Conservation (phyloP, 768 basidiomycete species). For the Termitomyces sp. region DNA sequence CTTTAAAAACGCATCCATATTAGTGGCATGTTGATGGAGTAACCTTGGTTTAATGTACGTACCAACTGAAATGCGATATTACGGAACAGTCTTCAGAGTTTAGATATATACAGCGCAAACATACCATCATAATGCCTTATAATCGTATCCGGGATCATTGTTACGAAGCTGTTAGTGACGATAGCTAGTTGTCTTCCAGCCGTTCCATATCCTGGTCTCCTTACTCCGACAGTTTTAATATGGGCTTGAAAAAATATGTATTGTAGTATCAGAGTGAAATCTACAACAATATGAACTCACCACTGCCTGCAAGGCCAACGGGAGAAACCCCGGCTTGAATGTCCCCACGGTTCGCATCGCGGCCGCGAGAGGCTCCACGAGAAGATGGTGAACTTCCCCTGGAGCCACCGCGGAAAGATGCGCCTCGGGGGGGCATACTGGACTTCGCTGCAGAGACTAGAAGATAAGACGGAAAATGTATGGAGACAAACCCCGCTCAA, state of each 20-base stretch:
- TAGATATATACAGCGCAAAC: background rate
- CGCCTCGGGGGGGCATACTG: background rate
- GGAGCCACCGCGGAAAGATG: background rate
- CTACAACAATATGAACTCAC: conserved; percentile 20
- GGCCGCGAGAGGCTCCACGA: conserved; percentile 18
- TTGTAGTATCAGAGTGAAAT: background rate
- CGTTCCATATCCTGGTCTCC: conserved; percentile 29
- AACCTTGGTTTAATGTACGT: background rate
- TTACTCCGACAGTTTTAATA: conserved; percentile 29
- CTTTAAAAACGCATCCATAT: background rate
- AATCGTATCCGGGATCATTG: conserved; percentile 10
- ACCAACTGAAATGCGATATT: conserved; percentile 14
- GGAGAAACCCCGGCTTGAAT: conserved; percentile 9
- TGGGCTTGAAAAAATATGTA: conserved; percentile 22
- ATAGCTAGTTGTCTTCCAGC: conserved; percentile 25
- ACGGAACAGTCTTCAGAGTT: background rate
- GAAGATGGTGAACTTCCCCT: conserved; percentile 17
- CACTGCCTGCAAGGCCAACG: conserved; percentile 25
- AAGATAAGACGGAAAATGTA: background rate
- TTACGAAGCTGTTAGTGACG: conserved; percentile 17
- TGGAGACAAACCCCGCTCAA: background rate
- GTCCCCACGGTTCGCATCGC: conserved; percentile 27
- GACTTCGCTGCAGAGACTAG: background rate
- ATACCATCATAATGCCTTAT: conserved; percentile 22
- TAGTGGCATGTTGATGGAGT: background rate